phyloP scores from a whole-genome alignment of 805 yeast species.

The Teunomyces aglyptinius region DNA sequence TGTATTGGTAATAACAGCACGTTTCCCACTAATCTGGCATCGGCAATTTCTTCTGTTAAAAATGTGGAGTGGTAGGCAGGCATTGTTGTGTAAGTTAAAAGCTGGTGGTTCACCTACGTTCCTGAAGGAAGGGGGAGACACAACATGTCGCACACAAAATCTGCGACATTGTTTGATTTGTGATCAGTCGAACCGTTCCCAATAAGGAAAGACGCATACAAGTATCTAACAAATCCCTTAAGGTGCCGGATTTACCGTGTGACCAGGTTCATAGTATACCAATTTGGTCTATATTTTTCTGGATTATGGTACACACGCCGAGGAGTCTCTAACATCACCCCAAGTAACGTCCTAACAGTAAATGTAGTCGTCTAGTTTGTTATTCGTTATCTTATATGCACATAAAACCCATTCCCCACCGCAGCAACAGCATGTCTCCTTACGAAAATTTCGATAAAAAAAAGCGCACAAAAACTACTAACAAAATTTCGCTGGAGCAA shows the following conservation, averaged over 20 bases:
- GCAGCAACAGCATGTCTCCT: conserved; percentile 1
- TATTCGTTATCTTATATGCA: background rate
- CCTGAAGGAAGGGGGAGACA: no score
- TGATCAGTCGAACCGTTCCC: background rate
- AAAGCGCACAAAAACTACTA: background rate
- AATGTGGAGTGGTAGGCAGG: conserved; percentile 82
- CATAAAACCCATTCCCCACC: background rate
- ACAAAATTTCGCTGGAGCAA: conserved; percentile 3
- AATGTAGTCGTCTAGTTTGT: background rate
- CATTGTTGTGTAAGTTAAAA: conserved; percentile 21
- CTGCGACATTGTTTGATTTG: background rate
- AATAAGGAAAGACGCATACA: background rate
- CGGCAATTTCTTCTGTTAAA: conserved; percentile 55
- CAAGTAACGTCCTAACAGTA: no score
- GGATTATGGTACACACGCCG: background rate
- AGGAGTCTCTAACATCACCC: no score
- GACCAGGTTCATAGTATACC: background rate
- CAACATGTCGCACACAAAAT: background rate
- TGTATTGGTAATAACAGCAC: conserved; percentile 81
- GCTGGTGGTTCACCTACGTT: no score
- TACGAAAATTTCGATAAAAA: background rate
- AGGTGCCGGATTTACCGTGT: background rate
- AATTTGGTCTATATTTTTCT: background rate
- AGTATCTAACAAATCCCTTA: background rate
- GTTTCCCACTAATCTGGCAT: conserved; percentile 70